Evolutionary conservation across 129 eudicot genomes (phyloP).

Genomic region (Pseudognaphalium luteoalbum): DNA sequence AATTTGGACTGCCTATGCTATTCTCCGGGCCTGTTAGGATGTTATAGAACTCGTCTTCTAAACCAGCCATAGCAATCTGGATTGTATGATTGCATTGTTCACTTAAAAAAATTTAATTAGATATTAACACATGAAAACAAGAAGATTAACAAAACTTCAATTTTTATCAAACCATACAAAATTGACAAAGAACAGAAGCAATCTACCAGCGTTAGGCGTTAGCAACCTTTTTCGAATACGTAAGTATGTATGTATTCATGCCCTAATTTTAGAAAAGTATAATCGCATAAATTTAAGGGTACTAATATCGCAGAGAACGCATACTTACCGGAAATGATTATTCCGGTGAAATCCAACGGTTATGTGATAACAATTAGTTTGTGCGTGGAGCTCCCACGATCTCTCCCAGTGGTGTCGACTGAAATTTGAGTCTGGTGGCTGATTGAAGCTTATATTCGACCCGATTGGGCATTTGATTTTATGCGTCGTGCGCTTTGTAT

Average conservation of each 20-base stretch:
- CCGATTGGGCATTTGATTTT: too few relatives aligned
- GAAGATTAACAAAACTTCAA: background rate
- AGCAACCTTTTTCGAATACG: background rate
- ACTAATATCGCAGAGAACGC: background rate
- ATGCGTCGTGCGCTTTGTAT: too few relatives aligned
- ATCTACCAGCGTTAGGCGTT: slow-evolving; percentile 7
- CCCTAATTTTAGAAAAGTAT: slow-evolving; percentile 26
- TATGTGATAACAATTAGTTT: background rate
- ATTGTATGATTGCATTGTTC: too few relatives aligned
- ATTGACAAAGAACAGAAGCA: background rate
- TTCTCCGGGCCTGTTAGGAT: too few relatives aligned
- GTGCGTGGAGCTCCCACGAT: background rate
- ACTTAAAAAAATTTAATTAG: too few relatives aligned
- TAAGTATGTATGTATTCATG: background rate
- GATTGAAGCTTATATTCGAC: slow-evolving; percentile 24
- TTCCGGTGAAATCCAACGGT: slow-evolving; percentile 10
- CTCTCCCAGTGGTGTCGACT: background rate
- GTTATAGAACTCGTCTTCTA: too few relatives aligned
- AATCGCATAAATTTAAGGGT: slow-evolving; percentile 7
- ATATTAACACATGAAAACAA: too few relatives aligned
- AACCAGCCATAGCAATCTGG: too few relatives aligned
- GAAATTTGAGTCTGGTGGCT: slow-evolving; percentile 8
- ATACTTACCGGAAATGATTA: slow-evolving; percentile 26
- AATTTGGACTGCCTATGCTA: too few relatives aligned
- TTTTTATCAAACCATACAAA: slow-evolving; percentile 1